phyloP scores from a whole-genome alignment of 2,329 filamentous ascomycete species.

The Aspergillus quadrilineatus region DNA sequence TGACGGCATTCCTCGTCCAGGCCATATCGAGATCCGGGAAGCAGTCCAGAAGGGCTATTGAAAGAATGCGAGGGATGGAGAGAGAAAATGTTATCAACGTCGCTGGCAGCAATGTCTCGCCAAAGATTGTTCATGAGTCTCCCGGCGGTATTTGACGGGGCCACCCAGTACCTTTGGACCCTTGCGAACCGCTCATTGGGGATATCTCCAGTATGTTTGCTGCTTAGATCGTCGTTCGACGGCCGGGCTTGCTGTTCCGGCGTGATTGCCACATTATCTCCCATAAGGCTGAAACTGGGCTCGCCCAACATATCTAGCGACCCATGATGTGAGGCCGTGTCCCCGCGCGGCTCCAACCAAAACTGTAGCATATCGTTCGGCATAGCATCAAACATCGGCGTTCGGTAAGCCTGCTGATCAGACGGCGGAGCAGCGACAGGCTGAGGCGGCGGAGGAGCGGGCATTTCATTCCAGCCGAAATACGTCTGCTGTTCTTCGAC shows the following conservation, averaged over 20 bases:
- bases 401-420: constrained; percentile 24
- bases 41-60: constrained; percentile 20
- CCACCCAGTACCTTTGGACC: constrained; percentile 45
- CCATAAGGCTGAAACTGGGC: constrained; percentile 24
- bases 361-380: constrained; percentile 37
- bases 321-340: constrained; percentile 28
- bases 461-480: constrained; percentile 32
- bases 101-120: constrained; percentile 38
- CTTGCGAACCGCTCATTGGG: constrained; percentile 44
- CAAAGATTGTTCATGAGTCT: constrained; percentile 45
- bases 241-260: constrained; percentile 27
- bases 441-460: constrained; percentile 11
- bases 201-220: constrained; percentile 28
- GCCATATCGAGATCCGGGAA: constrained; percentile 35
- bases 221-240: constrained; percentile 23
- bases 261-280: constrained; percentile 22
- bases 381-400: constrained; percentile 26
- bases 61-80: constrained; percentile 23
- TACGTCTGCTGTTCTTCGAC: constrained; percentile 32
- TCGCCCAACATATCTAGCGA: constrained; percentile 32
- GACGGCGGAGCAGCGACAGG: background rate
- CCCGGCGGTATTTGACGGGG: constrained; percentile 37
- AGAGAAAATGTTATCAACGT: constrained; percentile 43
- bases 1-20: constrained; percentile 45
- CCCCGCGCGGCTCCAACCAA: constrained; percentile 38